Evolutionary conservation across 2,329 filamentous ascomycete genomes (phyloP).

Genomic region (Aspergillus sp.): DNA sequence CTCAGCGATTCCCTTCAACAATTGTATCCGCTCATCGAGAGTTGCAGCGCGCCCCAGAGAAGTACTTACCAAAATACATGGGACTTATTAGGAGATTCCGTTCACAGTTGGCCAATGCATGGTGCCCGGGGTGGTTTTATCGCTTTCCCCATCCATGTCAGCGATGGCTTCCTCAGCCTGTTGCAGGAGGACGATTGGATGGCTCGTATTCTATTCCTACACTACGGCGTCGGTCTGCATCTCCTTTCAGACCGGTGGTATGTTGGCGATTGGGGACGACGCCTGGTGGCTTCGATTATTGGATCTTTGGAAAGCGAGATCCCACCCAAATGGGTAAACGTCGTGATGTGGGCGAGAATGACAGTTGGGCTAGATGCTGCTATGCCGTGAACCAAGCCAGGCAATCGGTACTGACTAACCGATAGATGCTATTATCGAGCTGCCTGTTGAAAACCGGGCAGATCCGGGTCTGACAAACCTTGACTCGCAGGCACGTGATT

Average conservation of each 20-base stretch:
- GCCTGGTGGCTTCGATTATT: slow-evolving; percentile 23
- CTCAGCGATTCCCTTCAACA: slow-evolving; percentile 17
- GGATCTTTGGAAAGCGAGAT: slow-evolving; percentile 16
- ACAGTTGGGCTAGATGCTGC: slow-evolving; percentile 13
- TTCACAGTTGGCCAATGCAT: slow-evolving; percentile 23
- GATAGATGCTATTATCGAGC: not conserved
- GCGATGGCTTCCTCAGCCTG: slow-evolving; percentile 17
- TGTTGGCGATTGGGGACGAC: slow-evolving; percentile 25
- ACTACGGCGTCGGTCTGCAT: slow-evolving; percentile 25
- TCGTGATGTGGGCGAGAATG: slow-evolving; percentile 20
- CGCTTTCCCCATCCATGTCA: slow-evolving; percentile 25
- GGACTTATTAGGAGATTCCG: slow-evolving; percentile 19
- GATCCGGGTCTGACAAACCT: too few species aligned
- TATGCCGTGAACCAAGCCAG: slow-evolving; percentile 1
- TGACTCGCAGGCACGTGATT: too few species aligned
- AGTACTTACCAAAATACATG: slow-evolving; percentile 18
- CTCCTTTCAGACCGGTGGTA: slow-evolving; percentile 29
- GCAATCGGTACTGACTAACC: not conserved
- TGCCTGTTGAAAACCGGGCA: not conserved
- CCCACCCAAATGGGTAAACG: slow-evolving; percentile 20
- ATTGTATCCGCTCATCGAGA: slow-evolving; percentile 14
- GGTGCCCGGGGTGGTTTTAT: slow-evolving; percentile 24
- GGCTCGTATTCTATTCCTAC: slow-evolving; percentile 24
- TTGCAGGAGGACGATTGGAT: slow-evolving; percentile 25
- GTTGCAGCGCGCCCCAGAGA: slow-evolving; percentile 7